Base-by-base conservation (phyloP, 1,284 basidiomycete genomes). In the Melampsora medusae region DNA sequence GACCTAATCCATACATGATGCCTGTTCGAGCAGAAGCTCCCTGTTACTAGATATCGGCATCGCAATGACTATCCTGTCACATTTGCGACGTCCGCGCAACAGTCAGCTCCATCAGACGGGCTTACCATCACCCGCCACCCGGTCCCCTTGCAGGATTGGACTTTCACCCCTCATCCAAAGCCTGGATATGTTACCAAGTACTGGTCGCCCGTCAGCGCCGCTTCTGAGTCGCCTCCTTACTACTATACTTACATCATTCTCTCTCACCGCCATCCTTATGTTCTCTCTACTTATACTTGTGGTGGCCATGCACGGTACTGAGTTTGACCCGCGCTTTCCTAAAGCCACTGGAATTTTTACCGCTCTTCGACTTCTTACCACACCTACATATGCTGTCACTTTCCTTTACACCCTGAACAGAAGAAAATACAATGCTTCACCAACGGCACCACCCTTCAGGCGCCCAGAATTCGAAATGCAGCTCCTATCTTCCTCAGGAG, bases 381-480 rank as follows among this genome's bases (percentile, higher is more conserved):
- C 72, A 48, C 72, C 72, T 7, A 75, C 66, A n/a, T 75, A 75
- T 62, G 72, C 72, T 17, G 59, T 75, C 25, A 75, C 72, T 46
- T 75, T 75, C 25, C 66, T 75, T 6, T 75, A 75, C 56, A 75
- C 72, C 28, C 66, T 75, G 56, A 75, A 75, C 33, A 64, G 72
- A 50, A 10, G 64, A 22, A 38, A 46, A 22, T 17, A 35, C 19
- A 66, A 66, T 22, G 25, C 7, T 3, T 7, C 28, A 22, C 9
- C 22, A 31, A 6, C 33, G 5, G 61, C 19, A 19, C 61, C 17
- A 19, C 31, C 61, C 6, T 19, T 19, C 5, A 25, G 17, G n/a
- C 61, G 61, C 33, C 28, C n/a, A 28, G 61, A 62, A 25, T 62
- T 62, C 3, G 61, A 28, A 38, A 62, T 31, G 61, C 61, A 62